Conservation (phyloP, 2,329 filamentous ascomycete genomes). For the Plenodomus lindquistii region DNA sequence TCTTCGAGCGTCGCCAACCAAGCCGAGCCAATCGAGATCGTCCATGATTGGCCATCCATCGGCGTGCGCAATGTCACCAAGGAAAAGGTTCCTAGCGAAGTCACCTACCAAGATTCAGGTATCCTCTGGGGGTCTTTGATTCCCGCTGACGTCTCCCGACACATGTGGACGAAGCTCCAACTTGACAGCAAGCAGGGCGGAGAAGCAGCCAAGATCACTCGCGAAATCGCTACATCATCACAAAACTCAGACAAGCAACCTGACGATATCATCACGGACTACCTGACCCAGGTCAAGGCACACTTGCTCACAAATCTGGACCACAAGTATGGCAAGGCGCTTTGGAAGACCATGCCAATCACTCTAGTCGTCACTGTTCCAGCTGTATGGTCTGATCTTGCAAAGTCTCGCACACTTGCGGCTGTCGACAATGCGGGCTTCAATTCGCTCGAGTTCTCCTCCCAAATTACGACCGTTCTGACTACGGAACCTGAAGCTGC, state of each 20-base stretch:
- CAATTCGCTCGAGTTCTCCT: slow-evolving; percentile 10
- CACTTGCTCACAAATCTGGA: slow-evolving; percentile 31
- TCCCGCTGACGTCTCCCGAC: slow-evolving; percentile 19
- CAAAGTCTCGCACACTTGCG: slow-evolving; percentile 21
- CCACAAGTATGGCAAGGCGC: slow-evolving; percentile 15
- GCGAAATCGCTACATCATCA: slow-evolving; percentile 9
- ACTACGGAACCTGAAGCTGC: slow-evolving; percentile 33
- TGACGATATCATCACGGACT: slow-evolving; percentile 37
- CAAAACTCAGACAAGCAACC: slow-evolving; percentile 11
- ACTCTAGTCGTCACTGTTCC: slow-evolving; percentile 29
- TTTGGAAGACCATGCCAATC: slow-evolving; percentile 24
- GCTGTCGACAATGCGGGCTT: slow-evolving; percentile 27
- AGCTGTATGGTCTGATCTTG: slow-evolving; percentile 30
- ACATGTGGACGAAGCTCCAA: slow-evolving; percentile 41
- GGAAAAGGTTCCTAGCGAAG: slow-evolving; percentile 34
- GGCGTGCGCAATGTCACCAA: slow-evolving; percentile 29
- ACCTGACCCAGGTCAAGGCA: slow-evolving; percentile 19
- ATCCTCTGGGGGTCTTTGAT: slow-evolving; percentile 11
- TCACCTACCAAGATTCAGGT: slow-evolving; percentile 16
- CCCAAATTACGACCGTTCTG: slow-evolving; percentile 5
- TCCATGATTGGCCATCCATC: slow-evolving; percentile 31
- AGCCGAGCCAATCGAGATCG: slow-evolving; percentile 21
- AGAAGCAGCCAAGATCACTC: slow-evolving; percentile 18
- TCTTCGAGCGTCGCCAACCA: slow-evolving; percentile 9
- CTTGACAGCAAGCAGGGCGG: slow-evolving; percentile 21